Evolutionary conservation across 805 yeast genomes (phyloP), one percentile per base, ranked within the genome.

Genomic region (Saccharomycopsis fermentans): DNA sequence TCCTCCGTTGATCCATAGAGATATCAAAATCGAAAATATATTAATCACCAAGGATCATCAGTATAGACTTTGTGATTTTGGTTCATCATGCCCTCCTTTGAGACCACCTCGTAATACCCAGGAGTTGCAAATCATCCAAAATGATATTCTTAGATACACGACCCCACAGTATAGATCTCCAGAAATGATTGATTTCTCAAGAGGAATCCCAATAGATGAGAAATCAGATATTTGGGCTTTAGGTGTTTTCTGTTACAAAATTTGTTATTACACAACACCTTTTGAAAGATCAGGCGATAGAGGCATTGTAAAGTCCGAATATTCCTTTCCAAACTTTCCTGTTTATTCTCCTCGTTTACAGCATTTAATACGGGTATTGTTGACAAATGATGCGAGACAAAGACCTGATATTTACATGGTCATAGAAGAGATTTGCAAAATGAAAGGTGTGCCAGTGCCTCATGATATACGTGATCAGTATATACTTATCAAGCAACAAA

Each of bases 141-240:
- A 88, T 66, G 97, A 92, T 69, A 82, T 92, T 58, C 80, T 89
- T 66, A 82, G 84, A 63, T 96, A 92, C 68, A 92, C 99, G 0
- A 92, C 99, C 3, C 96, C 96, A 16, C 99, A 94, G 70, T 92
- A 92, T 69, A 77, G 99, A 63, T 78, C 95, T 0, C 99, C 99
- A 0, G 99, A 92, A 69, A 94, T 92, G 98, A 81, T 92, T 58
- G 97, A 92, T 71, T 77, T 91, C 27, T 85, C 86, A 68, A 76
- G 90, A 53, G 87, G 90, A 6, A 73, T 83, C 53, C 94, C 97
- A 1, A 87, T 92, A 47, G 94, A 92, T 70, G 95, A 91, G 66
- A 90, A 90, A 70, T 79, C 92, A 6, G 99, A 92, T 72, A 87
- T 92, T 54, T 92, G 99, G 99, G 99, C 99, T 0, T 73, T 92